A percentile compares a stretch with the other conserved stretches of the same genome.
phyloP scores from a whole-genome alignment of 352 stramenopile genomes.

The Thalassiosira hispida region DNA sequence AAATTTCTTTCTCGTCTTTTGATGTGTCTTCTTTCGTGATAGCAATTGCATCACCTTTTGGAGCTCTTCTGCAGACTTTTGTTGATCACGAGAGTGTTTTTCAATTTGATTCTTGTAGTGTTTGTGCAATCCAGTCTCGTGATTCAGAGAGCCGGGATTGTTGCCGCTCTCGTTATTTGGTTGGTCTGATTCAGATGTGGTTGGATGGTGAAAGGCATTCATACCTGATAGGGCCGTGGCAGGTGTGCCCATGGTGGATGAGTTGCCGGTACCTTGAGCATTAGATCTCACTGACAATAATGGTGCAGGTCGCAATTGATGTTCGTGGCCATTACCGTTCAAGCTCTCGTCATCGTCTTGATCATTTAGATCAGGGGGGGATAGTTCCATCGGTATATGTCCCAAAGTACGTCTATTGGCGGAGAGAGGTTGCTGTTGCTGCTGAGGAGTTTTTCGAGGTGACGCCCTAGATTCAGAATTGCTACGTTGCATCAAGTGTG shows the following conservation, averaged over 20 bases:
- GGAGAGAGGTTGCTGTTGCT: no score
- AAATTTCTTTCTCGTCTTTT: slow-evolving; percentile 60
- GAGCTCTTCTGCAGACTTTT: slow-evolving; percentile 46
- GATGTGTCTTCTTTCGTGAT: slow-evolving; percentile 39
- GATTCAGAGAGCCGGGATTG: neutral
- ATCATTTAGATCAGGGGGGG: neutral
- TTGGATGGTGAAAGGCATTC: slow-evolving; percentile 1
- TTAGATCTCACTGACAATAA: neutral
- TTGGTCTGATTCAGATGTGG: neutral
- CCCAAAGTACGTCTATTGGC: no score
- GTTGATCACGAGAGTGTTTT: slow-evolving; percentile 45
- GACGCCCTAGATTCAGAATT: slow-evolving; percentile 1
- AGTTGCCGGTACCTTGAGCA: neutral
- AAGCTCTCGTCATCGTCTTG: neutral
- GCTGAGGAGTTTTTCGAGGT: no score
- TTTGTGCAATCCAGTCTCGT: slow-evolving; percentile 46
- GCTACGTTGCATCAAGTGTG: neutral
- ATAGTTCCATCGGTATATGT: neutral
- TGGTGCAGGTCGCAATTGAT: neutral
- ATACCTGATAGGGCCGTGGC: neutral
- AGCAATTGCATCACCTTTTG: slow-evolving; percentile 37
- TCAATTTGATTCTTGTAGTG: slow-evolving; percentile 54
- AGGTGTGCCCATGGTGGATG: neutral
- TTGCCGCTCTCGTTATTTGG: neutral
- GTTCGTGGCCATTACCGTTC: neutral